Evolutionary conservation across 2,329 filamentous ascomycete species (phyloP).

Genomic region (Botrytis fragariae): DNA sequence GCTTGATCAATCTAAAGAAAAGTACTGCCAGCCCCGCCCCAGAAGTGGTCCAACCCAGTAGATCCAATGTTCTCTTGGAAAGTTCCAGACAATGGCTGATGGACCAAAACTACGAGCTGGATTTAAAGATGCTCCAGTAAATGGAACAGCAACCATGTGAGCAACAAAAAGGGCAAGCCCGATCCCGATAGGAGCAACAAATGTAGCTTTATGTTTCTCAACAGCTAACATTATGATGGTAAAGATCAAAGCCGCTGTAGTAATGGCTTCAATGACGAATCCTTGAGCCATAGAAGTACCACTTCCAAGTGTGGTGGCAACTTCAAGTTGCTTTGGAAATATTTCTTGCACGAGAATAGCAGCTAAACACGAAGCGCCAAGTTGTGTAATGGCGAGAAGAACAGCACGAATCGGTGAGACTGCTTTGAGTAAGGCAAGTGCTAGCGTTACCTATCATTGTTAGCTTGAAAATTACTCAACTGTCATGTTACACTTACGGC

Average conservation of each 20-base stretch:
- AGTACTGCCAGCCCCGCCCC: slow-evolving; percentile 47
- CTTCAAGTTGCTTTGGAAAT: slow-evolving; percentile 35
- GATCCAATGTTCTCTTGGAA: slow-evolving; percentile 49
- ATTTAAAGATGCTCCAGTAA: slow-evolving; percentile 49
- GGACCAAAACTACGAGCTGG: slow-evolving; percentile 50
- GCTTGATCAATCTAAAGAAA: slow-evolving; percentile 52
- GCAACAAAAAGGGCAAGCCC: slow-evolving; percentile 43
- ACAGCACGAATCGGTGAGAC: slow-evolving; percentile 37
- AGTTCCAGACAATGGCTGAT: slow-evolving; percentile 45
- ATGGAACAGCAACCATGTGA: slow-evolving; percentile 42
- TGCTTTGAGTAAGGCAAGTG: slow-evolving; percentile 40
- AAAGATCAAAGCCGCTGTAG: slow-evolving; percentile 50
- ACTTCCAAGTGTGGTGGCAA: slow-evolving; percentile 44
- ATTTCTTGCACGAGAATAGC: slow-evolving; percentile 44
- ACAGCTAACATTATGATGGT: slow-evolving; percentile 51
- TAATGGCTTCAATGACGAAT: slow-evolving; percentile 49
- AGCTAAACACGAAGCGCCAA: slow-evolving; percentile 40
- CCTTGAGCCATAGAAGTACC: slow-evolving; percentile 45
- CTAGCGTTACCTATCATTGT: slow-evolving; percentile 37
- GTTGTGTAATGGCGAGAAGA: slow-evolving; percentile 39
- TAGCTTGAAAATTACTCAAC: background rate
- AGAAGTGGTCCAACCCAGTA: slow-evolving; percentile 52
- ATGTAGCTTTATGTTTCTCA: slow-evolving; percentile 46
- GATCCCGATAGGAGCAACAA: slow-evolving; percentile 48
- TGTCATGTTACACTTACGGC: slow-evolving; percentile 31